These are phyloP conservation scores for Pichia exigua DNA, from an alignment of 805 yeast genomes.

Conservation along the genomic window DNA sequence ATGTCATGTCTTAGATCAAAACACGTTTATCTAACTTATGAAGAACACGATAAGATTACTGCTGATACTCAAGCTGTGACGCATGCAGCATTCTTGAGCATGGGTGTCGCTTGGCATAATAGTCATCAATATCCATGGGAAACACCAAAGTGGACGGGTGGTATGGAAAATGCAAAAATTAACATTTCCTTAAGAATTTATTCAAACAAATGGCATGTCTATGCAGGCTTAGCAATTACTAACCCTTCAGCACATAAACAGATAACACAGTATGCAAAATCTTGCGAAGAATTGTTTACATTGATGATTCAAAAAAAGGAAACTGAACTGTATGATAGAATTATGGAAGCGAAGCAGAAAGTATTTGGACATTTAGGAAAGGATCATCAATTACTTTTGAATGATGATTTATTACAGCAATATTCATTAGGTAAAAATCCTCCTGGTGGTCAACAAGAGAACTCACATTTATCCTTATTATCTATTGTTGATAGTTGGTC, in stretches of 20 bases:
- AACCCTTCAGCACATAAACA: constrained; percentile 93
- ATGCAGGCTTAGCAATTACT: constrained; percentile 94
- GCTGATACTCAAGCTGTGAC: constrained; percentile 99
- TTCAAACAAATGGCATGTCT: constrained; percentile 96
- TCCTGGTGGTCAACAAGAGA: constrained; percentile 62
- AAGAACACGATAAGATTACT: constrained; percentile 87
- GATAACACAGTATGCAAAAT: constrained; percentile 79
- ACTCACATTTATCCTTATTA: constrained; percentile 80
- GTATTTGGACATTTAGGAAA: constrained; percentile 65
- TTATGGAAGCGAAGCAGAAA: constrained; percentile 57
- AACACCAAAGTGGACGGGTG: constrained; percentile 79
- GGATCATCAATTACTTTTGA: constrained; percentile 56
- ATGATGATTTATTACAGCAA: constrained; percentile 69
- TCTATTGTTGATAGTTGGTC: constrained; percentile 95
- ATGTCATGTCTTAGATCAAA: constrained; percentile 72
- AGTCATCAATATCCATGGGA: constrained; percentile 88
- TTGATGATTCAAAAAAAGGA: constrained; percentile 67
- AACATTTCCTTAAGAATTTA: constrained; percentile 86
- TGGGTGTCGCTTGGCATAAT: constrained; percentile 95
- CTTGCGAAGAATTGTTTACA: constrained; percentile 75
- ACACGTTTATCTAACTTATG: constrained; percentile 68
- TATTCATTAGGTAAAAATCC: constrained; percentile 71
- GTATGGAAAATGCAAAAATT: constrained; percentile 91
- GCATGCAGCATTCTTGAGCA: constrained; percentile 91
- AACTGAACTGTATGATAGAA: constrained; percentile 49